Evolutionary conservation across 2,329 filamentous ascomycete species (phyloP).

Genomic region (Fusarium setosum): DNA sequence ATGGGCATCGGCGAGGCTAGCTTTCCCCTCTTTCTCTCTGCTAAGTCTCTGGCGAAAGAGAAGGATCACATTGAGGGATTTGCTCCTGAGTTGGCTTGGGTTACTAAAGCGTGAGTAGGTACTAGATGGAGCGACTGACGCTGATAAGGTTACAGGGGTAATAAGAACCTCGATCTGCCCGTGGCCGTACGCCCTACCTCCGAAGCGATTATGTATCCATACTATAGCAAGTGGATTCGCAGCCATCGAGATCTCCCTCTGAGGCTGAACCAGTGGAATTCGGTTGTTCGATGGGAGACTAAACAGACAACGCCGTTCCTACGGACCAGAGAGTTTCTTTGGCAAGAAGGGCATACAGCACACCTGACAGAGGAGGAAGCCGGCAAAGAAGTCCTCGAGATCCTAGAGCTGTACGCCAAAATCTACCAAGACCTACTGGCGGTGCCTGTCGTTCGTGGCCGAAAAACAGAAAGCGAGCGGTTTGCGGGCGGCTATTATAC

Average conservation of each 20-base stretch:
- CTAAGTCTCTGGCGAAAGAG: conserved; percentile 87
- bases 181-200: conserved; percentile 77
- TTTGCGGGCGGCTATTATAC: conserved; percentile 98
- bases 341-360: conserved; percentile 95
- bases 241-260: conserved; percentile 95
- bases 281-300: conserved; percentile 91
- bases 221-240: conserved; percentile 97
- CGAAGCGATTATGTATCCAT: conserved; percentile 90
- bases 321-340: conserved; percentile 92
- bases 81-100: conserved; percentile 91
- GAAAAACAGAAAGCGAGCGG: conserved; percentile 97
- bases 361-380: conserved; percentile 88
- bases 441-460: conserved; percentile 91
- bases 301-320: conserved; percentile 90
- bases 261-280: conserved; percentile 98
- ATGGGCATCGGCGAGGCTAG: conserved; percentile 95
- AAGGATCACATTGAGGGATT: conserved; percentile 99
- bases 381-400: conserved; percentile 87
- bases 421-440: conserved; percentile 95
- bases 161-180: conserved; percentile 88
- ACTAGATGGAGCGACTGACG: not conserved
- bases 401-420: conserved; percentile 90
- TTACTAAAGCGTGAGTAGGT: conserved; percentile 77
- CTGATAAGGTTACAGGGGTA: conserved; percentile 69
- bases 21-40: conserved; percentile 96